phyloP scores from a whole-genome alignment of 2,329 filamentous ascomycete species.

The Berkeleyomyces rouxiae region DNA sequence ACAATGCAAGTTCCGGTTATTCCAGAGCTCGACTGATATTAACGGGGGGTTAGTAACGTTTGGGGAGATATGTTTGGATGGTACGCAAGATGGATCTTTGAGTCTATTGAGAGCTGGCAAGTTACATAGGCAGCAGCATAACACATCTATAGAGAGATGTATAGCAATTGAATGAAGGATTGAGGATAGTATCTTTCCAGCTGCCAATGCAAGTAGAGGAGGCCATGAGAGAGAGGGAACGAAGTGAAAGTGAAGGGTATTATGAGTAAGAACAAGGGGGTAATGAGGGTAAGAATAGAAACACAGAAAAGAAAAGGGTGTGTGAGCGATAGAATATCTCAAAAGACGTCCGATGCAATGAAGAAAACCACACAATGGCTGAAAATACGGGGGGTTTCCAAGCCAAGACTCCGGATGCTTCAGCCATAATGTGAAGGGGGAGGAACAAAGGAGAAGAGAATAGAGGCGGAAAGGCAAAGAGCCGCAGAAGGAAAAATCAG shows the following conservation, averaged over 20 bases:
- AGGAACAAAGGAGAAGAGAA: background rate
- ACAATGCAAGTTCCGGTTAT: background rate
- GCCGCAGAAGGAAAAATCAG: slow-evolving; percentile 2
- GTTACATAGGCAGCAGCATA: no score
- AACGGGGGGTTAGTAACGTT: background rate
- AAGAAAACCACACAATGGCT: background rate
- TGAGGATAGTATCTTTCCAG: background rate
- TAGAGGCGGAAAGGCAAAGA: background rate
- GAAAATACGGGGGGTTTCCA: background rate
- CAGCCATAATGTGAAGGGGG: background rate
- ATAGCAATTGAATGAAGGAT: background rate
- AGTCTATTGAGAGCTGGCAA: no score
- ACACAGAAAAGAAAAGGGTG: slow-evolving; percentile 6
- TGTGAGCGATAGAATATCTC: background rate
- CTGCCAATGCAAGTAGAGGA: background rate
- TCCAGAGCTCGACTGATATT: background rate
- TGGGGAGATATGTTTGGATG: background rate
- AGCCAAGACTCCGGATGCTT: background rate
- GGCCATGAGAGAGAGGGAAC: background rate
- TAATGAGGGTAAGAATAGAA: slow-evolving; percentile 10
- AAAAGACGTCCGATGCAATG: background rate
- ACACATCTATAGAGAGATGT: background rate
- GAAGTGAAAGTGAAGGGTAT: slow-evolving; percentile 7
- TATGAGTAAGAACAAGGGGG: slow-evolving; percentile 6
- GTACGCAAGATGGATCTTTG: background rate